Evolutionary conservation across 1,284 basidiomycete genomes (phyloP).

Genomic region (Microbotryum saponariae): DNA sequence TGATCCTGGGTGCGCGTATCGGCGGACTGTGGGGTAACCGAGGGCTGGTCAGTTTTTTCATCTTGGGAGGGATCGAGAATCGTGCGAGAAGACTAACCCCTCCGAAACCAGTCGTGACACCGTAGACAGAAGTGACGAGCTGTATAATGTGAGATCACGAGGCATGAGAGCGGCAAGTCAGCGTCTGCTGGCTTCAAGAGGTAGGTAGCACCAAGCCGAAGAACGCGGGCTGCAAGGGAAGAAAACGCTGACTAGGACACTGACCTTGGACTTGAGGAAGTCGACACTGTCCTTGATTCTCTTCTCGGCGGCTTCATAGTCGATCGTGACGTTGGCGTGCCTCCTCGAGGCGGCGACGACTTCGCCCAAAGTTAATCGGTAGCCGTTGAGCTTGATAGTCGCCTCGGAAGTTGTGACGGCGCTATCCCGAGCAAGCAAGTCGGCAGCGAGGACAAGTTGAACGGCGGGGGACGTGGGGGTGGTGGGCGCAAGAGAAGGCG

Average conservation of each 20-base stretch:
- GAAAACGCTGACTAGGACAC: slow-evolving; percentile 3
- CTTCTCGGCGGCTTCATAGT: slow-evolving; percentile 54
- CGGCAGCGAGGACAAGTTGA: slow-evolving; percentile 6
- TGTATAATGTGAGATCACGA: background rate
- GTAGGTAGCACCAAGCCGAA: too few relatives aligned
- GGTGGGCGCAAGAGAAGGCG: background rate
- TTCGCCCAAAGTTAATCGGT: slow-evolving; percentile 61
- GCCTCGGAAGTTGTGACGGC: background rate
- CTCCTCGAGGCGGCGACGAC: slow-evolving; percentile 64
- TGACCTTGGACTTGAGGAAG: slow-evolving; percentile 32
- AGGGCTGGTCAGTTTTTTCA: slow-evolving; percentile 19
- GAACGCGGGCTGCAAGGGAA: background rate
- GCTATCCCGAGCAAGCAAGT: slow-evolving; percentile 5
- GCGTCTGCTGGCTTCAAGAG: too few relatives aligned
- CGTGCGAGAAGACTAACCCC: slow-evolving; percentile 45
- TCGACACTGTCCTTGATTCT: slow-evolving; percentile 52
- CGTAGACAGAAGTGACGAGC: slow-evolving; percentile 61
- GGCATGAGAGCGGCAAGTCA: background rate
- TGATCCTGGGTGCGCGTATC: slow-evolving; percentile 66
- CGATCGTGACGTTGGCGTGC: slow-evolving; percentile 43
- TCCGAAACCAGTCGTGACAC: slow-evolving; percentile 73
- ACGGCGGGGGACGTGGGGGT: background rate
- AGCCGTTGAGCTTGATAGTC: slow-evolving; percentile 59
- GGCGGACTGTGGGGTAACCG: slow-evolving; percentile 42
- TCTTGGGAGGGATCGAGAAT: slow-evolving; percentile 8